Conservation (phyloP, 441 rosid genomes). For the Syzygium malaccense region DNA sequence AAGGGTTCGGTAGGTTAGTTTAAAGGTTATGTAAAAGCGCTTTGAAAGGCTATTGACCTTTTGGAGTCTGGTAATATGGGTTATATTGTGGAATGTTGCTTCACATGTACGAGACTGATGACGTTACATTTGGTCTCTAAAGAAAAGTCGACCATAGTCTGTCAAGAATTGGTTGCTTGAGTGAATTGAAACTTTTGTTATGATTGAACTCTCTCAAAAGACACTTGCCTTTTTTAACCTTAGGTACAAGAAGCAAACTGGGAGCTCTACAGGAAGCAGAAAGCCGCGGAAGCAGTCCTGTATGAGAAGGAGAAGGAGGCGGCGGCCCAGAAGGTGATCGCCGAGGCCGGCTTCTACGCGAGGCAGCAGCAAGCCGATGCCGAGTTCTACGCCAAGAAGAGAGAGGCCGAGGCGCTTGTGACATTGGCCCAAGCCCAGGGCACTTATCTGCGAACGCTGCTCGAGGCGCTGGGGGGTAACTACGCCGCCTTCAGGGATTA, state of each 20-base stretch:
- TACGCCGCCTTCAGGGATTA: slow-evolving; percentile 44
- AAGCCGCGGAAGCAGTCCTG: slow-evolving; percentile 50
- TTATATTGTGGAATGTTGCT: not conserved
- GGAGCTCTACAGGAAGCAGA: slow-evolving; percentile 60
- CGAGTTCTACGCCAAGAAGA: slow-evolving; percentile 38
- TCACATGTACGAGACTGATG: not conserved
- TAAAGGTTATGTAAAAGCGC: not conserved
- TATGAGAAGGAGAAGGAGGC: slow-evolving; percentile 51
- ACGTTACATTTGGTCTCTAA: not conserved
- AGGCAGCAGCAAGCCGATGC: slow-evolving; percentile 33
- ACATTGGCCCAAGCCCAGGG: slow-evolving; percentile 60
- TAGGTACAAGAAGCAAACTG: slow-evolving; percentile 76
- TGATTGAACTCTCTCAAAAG: not conserved
- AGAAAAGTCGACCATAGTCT: not conserved
- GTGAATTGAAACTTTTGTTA: not conserved
- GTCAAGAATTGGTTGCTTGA: not conserved
- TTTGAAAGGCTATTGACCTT: not conserved
- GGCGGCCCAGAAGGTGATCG: slow-evolving; percentile 44
- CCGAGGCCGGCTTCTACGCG: slow-evolving; percentile 42
- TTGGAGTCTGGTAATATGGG: not conserved
- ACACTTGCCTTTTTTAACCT: not conserved
- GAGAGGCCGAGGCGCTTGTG: slow-evolving; percentile 51
- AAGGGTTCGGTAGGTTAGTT: not conserved
- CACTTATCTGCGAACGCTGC: slow-evolving; percentile 34
- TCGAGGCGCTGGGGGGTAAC: slow-evolving; percentile 45